These are phyloP conservation scores for Aspergillus candidus DNA, from an alignment of 2,329 filamentous ascomycete genomes.

Conservation along the genomic window DNA sequence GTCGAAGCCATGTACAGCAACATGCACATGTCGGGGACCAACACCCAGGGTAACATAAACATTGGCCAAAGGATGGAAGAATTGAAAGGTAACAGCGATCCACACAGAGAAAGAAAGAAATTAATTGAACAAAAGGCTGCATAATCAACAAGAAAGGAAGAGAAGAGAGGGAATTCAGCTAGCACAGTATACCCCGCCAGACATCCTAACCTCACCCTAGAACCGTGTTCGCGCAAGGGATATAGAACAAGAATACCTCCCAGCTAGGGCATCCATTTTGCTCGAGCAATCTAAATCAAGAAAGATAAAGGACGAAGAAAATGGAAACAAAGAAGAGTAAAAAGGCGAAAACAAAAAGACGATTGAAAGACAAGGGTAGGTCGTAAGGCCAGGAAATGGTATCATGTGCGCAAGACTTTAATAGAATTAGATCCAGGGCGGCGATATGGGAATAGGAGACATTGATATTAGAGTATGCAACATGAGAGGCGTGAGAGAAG, in stretches of 20 bases:
- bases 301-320: constrained; percentile 1
- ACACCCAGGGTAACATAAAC: constrained; percentile 19
- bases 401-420: constrained; percentile 30
- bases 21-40: constrained; percentile 19
- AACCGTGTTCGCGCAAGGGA: constrained; percentile 12
- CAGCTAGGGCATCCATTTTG: constrained; percentile 14
- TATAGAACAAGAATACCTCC: constrained; percentile 10
- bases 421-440: constrained; percentile 27
- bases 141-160: constrained; percentile 14
- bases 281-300: constrained; percentile 22
- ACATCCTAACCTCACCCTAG: constrained; percentile 16
- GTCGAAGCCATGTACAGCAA: constrained; percentile 11
- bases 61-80: constrained; percentile 11
- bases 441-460: constrained; percentile 29
- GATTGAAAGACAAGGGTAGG: constrained; percentile 18
- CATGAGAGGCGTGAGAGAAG: constrained; percentile 16
- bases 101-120: constrained; percentile 19
- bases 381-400: constrained; percentile 30
- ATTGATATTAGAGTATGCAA: constrained; percentile 30
- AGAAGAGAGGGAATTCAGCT: constrained; percentile 11
- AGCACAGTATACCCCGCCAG: constrained; percentile 19
- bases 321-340: constrained; percentile 11
- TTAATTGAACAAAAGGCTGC: constrained; percentile 9
- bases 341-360: constrained; percentile 3
- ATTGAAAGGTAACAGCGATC: constrained; percentile 13